A percentile compares a stretch with the other conserved stretches of the same genome.
Evolutionary conservation across 805 yeast species (phyloP).

Genomic region (Starmerella apis): DNA sequence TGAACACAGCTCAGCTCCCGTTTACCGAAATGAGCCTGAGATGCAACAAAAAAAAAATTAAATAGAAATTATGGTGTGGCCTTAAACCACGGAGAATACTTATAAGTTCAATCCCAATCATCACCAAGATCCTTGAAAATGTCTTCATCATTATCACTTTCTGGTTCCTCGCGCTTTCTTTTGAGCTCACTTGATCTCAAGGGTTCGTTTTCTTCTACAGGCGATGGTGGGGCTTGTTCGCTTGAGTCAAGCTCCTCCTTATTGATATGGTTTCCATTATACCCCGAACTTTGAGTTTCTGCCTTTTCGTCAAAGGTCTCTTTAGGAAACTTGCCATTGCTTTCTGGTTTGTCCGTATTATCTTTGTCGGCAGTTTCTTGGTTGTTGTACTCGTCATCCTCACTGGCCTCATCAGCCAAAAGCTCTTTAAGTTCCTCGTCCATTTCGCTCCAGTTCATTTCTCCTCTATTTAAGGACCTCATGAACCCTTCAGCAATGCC

Average conservation of each 20-base stretch:
- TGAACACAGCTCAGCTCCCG: not conserved
- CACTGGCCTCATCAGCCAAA: conserved; percentile 27
- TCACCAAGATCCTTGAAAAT: conserved; percentile 15
- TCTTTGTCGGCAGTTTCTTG: not conserved
- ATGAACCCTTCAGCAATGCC: conserved; percentile 37
- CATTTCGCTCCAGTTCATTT: conserved; percentile 42
- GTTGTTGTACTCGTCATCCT: not conserved
- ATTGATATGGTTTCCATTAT: not conserved
- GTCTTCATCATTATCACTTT: conserved; percentile 17
- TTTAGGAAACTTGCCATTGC: not conserved
- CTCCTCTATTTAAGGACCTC: conserved; percentile 26
- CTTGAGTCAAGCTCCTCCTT: not conserved
- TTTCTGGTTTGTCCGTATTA: not conserved
- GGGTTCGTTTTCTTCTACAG: not conserved
- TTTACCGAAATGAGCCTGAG: not conserved
- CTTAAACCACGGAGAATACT: not conserved
- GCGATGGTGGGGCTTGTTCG: not conserved
- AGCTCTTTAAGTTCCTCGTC: conserved; percentile 49
- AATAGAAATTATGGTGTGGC: no score
- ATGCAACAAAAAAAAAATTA: no score
- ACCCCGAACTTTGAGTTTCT: not conserved
- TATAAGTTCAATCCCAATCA: conserved; percentile 18
- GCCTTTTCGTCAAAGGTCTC: not conserved
- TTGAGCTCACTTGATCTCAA: not conserved
- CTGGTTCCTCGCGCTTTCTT: conserved; percentile 8